Conservation (phyloP, 1,284 basidiomycete genomes). For the Puccinia coronata region DNA sequence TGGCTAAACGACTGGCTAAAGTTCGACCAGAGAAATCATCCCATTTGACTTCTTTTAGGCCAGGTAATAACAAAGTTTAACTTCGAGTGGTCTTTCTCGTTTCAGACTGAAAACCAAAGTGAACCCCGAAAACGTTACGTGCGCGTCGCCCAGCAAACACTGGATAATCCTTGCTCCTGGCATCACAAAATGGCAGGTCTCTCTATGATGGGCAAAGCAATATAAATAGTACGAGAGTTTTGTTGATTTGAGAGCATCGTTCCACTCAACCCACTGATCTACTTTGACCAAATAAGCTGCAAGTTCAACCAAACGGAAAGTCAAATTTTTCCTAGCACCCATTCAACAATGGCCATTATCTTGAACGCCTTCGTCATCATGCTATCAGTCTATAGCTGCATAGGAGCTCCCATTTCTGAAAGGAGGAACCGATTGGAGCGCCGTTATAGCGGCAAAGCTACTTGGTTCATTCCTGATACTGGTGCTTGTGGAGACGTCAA, state of each 20-base stretch:
- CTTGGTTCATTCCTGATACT: conserved; percentile 27
- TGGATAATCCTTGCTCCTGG: not conserved
- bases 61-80: not conserved
- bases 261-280: not conserved
- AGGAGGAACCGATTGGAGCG: not conserved
- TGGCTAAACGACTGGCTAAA: too few species aligned
- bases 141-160: not conserved
- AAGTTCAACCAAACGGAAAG: not conserved
- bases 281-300: not conserved
- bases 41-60: not conserved
- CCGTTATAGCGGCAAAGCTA: conserved; percentile 17
- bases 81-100: not conserved
- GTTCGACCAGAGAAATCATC: not conserved
- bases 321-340: not conserved
- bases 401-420: too few species aligned
- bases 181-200: not conserved
- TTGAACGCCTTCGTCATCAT: not conserved
- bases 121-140: not conserved
- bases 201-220: too few species aligned
- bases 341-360: not conserved
- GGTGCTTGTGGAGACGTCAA: conserved; percentile 36
- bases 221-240: not conserved
- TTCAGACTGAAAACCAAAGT: not conserved
- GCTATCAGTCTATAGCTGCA: not conserved
- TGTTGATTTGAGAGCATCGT: not conserved